Evolutionary conservation across 2,329 filamentous ascomycete genomes (phyloP), one percentile per base, ranked within the genome.

Genomic region (Colletotrichum simmondsii): DNA sequence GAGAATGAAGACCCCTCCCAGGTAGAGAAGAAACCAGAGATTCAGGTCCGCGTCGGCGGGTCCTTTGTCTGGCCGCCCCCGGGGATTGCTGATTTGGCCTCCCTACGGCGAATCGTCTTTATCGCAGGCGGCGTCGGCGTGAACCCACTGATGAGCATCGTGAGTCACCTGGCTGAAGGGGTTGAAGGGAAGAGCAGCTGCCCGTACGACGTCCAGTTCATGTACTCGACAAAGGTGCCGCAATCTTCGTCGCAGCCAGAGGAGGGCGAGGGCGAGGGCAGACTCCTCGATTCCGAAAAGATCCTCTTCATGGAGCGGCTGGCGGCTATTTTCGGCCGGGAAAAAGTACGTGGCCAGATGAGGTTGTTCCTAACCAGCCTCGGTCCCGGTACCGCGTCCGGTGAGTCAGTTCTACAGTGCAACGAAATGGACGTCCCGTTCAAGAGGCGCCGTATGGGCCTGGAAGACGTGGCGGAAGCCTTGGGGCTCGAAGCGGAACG

Each of bases 61-160:
- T 92, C 90, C 76, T 98, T 98, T 78, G 88, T 92, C 4, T 97
- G 92, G 86, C 95, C 95, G 0, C 83, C 61, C 85, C 2, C 37
- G 5, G 37, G 81, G 81, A 24, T 74, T 85, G 24, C 88, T 7
- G 81, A 87, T 60, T 73, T 81, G 3, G 77, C 79, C 4, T 75
- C 80, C 5, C 84, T 93, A 54, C 85, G 86, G 56, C 90, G 89
- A 66, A 86, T 93, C 5, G 89, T 97, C 4, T 92, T 97, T 74
- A 86, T 97, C 16, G 94, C 94, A 0, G 94, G 94, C 1, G 95
- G 94, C 1, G 92, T 97, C 26, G 94, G 95, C 0, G 92, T 97
- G 69, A 97, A 97, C 77, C 94, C 94, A 0, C 83, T 96, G 5
- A 89, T 95, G 68, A 94, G 93, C 67, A 96, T 96, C 80, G 83